These are phyloP conservation scores for Ambrosiella beaveri DNA, from an alignment of 2,329 filamentous ascomycete genomes.

Conservation along the genomic window DNA sequence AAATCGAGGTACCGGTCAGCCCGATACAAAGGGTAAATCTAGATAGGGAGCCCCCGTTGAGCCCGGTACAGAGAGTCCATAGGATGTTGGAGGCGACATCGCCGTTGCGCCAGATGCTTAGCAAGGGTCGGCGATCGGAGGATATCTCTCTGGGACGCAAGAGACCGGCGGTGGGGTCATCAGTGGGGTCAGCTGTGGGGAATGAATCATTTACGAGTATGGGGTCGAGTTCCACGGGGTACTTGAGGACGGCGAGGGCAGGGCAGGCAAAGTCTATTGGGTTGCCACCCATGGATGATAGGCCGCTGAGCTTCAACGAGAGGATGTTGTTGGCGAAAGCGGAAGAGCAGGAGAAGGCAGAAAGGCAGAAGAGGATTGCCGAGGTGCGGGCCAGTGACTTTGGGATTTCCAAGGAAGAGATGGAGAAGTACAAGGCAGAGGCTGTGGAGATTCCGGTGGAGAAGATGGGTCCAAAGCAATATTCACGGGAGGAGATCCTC, in stretches of 20 bases:
- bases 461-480: conserved; percentile 31
- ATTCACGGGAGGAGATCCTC: conserved; percentile 46
- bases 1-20: conserved; percentile 7
- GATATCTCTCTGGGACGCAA: conserved; percentile 8
- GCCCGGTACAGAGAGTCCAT: conserved; percentile 11
- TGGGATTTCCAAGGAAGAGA: conserved; percentile 37
- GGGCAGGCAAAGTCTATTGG: conserved; percentile 2
- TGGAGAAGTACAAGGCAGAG: conserved; percentile 41
- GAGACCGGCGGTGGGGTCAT: background rate
- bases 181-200: background rate
- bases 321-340: conserved; percentile 54
- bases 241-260: conserved; percentile 8
- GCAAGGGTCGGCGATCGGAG: conserved; percentile 8
- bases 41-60: conserved; percentile 6
- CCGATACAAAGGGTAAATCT: conserved; percentile 9
- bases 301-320: conserved; percentile 59
- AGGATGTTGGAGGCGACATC: conserved; percentile 10
- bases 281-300: conserved; percentile 13
- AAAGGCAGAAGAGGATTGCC: conserved; percentile 35
- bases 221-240: background rate
- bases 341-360: conserved; percentile 33
- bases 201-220: conserved; percentile 6
- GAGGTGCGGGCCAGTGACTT: conserved; percentile 39
- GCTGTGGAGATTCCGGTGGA: conserved; percentile 37
- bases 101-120: conserved; percentile 8